Conservation (phyloP, 2,329 filamentous ascomycete species). For the Exophiala viscosa region DNA sequence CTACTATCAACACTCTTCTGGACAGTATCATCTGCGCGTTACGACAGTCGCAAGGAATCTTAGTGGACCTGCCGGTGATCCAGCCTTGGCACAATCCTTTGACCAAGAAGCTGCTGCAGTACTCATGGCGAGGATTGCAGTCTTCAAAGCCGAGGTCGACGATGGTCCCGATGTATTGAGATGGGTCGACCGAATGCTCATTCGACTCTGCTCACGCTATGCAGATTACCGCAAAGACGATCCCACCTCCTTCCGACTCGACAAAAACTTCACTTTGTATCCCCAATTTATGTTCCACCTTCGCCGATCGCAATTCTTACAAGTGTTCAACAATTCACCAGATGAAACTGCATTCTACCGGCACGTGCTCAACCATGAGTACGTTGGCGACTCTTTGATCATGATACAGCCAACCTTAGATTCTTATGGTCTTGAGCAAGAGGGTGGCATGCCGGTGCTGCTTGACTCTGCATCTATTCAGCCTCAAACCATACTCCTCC, state of each 20-base stretch:
- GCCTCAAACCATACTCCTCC: slow-evolving; percentile 83
- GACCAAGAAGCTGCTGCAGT: slow-evolving; percentile 97
- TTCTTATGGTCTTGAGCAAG: slow-evolving; percentile 94
- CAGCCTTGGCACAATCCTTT: slow-evolving; percentile 92
- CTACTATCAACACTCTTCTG: slow-evolving; percentile 96
- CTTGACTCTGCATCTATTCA: slow-evolving; percentile 96
- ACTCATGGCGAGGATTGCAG: slow-evolving; percentile 97
- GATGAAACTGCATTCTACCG: slow-evolving; percentile 99
- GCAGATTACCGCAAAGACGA: slow-evolving; percentile 98
- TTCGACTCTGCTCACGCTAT: slow-evolving; percentile 90
- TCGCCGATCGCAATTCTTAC: slow-evolving; percentile 91
- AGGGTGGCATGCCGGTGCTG: slow-evolving; percentile 87
- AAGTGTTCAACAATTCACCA: slow-evolving; percentile 99
- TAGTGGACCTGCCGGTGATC: slow-evolving; percentile 89
- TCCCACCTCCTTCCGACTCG: slow-evolving; percentile 89
- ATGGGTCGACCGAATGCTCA: slow-evolving; percentile 98
- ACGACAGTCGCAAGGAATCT: slow-evolving; percentile 89
- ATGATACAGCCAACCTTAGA: slow-evolving; percentile 99
- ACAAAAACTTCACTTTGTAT: slow-evolving; percentile 99
- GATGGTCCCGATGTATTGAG: slow-evolving; percentile 96
- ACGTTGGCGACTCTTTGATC: slow-evolving; percentile 91
- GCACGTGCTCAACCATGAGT: slow-evolving; percentile 94
- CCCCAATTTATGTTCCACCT: slow-evolving; percentile 99
- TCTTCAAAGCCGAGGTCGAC: slow-evolving; percentile 98
- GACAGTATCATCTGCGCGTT: slow-evolving; percentile 91